These are phyloP conservation scores for Cryphonectria naterciae DNA, from an alignment of 2,329 filamentous ascomycete genomes.

Conservation along the genomic window DNA sequence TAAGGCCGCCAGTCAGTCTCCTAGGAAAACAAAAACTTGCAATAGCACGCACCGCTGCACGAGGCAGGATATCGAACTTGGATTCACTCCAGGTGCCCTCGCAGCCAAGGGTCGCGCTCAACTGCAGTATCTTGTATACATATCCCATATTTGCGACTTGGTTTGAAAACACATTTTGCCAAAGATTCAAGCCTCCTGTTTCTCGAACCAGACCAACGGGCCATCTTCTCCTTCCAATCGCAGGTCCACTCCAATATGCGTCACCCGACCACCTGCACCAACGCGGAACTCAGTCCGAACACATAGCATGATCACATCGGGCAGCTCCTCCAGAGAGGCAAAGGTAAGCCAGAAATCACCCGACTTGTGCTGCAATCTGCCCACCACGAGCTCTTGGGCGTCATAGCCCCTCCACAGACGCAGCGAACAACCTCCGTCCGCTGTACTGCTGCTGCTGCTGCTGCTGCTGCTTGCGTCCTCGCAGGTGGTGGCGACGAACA, in stretches of 20 bases:
- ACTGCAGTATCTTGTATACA: no score
- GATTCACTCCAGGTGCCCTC: no score
- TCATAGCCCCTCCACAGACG: background rate
- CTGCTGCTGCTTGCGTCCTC: background rate
- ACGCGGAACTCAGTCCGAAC: conserved; percentile 25
- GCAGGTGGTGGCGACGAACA: conserved; percentile 20
- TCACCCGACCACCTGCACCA: conserved; percentile 20
- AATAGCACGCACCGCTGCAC: no score
- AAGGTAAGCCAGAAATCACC: conserved; percentile 21
- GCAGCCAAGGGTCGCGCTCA: no score
- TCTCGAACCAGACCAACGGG: conserved; percentile 28
- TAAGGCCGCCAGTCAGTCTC: no score
- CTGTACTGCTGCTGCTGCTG: background rate
- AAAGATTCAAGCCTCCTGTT: background rate
- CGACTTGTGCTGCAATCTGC: conserved; percentile 15
- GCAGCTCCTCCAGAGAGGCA: background rate
- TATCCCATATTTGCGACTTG: background rate
- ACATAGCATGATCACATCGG: background rate
- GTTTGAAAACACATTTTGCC: background rate
- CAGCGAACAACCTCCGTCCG: background rate
- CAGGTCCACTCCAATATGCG: conserved; percentile 24
- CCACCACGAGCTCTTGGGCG: background rate
- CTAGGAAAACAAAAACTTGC: no score
- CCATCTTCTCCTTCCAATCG: conserved; percentile 22
- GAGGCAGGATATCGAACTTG: no score